These are phyloP conservation scores for Leccinellum rugosiceps DNA, from an alignment of 768 basidiomycete genomes.

Conservation along the genomic window DNA sequence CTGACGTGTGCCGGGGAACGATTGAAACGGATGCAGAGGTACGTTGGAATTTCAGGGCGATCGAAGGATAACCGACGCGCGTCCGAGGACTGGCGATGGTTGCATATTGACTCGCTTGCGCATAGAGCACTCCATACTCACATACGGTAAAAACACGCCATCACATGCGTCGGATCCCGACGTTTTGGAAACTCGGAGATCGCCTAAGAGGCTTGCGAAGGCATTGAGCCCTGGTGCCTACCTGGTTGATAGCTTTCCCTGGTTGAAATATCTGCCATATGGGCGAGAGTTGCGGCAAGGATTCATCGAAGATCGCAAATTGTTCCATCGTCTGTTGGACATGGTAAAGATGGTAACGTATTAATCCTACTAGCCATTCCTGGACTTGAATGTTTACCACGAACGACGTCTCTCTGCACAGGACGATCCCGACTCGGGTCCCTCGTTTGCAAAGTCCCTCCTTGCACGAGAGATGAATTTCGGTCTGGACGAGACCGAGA, in stretches of 20 bases:
- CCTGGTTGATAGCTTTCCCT: slow-evolving; percentile 32
- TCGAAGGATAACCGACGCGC: background rate
- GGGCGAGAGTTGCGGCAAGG: slow-evolving; percentile 49
- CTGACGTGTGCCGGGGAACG: slow-evolving; percentile 47
- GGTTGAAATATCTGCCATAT: slow-evolving; percentile 48
- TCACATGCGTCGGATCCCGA: slow-evolving; percentile 14
- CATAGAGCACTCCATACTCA: slow-evolving; percentile 47
- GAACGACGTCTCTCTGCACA: too few species aligned
- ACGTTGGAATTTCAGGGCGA: background rate
- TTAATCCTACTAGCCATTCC: too few species aligned
- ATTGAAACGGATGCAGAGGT: slow-evolving; percentile 55
- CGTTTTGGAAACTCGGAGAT: slow-evolving; percentile 16
- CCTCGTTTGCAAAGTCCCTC: slow-evolving; percentile 53
- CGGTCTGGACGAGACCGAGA: slow-evolving; percentile 48
- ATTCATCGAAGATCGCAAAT: slow-evolving; percentile 44
- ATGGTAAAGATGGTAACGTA: too few species aligned
- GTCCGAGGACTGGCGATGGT: too few species aligned
- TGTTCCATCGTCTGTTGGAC: slow-evolving; percentile 46
- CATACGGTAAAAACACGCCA: slow-evolving; percentile 19
- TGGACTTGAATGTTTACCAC: too few species aligned
- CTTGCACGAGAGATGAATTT: slow-evolving; percentile 47
- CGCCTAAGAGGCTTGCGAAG: slow-evolving; percentile 16
- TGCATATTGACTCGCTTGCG: background rate
- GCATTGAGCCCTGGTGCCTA: slow-evolving; percentile 31
- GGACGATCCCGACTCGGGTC: too few species aligned